Evolutionary conservation across 176 grass and related monocot genomes (phyloP).

Genomic region (Hordeum vulgare): DNA sequence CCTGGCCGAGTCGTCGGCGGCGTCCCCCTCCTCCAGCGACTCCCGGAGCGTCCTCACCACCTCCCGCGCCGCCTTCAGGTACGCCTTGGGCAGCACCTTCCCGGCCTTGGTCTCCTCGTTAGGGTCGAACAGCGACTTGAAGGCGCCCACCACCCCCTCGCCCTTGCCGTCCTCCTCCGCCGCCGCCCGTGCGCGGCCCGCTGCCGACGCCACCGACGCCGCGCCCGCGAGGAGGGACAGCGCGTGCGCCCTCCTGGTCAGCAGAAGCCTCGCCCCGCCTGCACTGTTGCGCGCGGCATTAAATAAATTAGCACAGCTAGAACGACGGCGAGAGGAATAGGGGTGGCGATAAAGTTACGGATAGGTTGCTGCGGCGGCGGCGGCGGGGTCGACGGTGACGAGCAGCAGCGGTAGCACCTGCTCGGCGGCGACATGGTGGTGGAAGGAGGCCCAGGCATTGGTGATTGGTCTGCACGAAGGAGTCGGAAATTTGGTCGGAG

Average conservation of each 20-base stretch:
- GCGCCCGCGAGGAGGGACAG: slow-evolving; percentile 20
- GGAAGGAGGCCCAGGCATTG: slow-evolving; percentile 13
- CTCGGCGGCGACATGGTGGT: slow-evolving; percentile 28
- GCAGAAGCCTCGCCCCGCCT: slow-evolving; percentile 29
- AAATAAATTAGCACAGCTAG: neutral
- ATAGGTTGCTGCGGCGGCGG: neutral
- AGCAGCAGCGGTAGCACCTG: slow-evolving; percentile 32
- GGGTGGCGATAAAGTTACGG: neutral
- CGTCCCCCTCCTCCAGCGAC: slow-evolving; percentile 52
- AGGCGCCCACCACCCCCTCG: slow-evolving; percentile 43
- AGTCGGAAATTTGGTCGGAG: neutral
- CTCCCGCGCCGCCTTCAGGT: slow-evolving; percentile 83
- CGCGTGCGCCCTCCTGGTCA: slow-evolving; percentile 32
- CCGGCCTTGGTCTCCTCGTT: slow-evolving; percentile 79
- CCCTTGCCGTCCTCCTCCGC: neutral
- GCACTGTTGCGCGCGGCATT: slow-evolving; percentile 47
- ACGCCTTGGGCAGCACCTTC: slow-evolving; percentile 79
- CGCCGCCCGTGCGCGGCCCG: slow-evolving; percentile 37
- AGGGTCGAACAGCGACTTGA: slow-evolving; percentile 82
- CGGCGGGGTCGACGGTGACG: neutral
- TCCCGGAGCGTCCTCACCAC: slow-evolving; percentile 87
- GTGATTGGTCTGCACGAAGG: neutral
- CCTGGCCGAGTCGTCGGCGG: slow-evolving; percentile 51
- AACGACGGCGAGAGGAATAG: neutral
- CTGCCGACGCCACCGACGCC: neutral